Percentiles rank a stretch among this genome's conserved stretches.
These are phyloP conservation scores for Corymbia citriodora DNA, from an alignment of 441 rosid species.

Conservation along the genomic window DNA sequence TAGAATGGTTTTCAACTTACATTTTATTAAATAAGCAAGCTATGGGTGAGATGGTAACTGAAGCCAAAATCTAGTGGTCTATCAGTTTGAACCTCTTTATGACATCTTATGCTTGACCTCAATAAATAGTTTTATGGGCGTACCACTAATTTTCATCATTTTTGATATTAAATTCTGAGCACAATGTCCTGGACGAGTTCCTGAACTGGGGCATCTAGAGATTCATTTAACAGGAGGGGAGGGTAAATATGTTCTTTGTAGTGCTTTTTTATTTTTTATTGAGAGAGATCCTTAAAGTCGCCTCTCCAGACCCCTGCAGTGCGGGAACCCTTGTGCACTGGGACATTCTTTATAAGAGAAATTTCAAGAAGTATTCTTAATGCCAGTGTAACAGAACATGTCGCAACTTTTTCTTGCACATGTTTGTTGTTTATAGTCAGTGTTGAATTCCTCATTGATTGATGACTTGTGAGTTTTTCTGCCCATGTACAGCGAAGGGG, in stretches of 20 bases:
- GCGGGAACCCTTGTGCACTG: not conserved
- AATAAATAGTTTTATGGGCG: not conserved
- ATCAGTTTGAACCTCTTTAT: not conserved
- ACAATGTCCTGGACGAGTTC: not conserved
- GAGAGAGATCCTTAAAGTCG: not conserved
- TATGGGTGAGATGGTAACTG: not conserved
- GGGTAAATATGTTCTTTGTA: not conserved
- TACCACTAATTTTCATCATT: not conserved
- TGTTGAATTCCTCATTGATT: not conserved
- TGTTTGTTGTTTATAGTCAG: not conserved
- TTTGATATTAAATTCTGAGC: not conserved
- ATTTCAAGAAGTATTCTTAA: not conserved
- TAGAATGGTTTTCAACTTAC: not conserved
- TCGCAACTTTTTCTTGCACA: not conserved
- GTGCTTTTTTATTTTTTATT: not conserved
- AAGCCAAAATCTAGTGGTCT: not conserved
- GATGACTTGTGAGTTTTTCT: not conserved
- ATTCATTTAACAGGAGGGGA: not conserved
- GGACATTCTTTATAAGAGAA: not conserved
- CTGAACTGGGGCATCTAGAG: not conserved
- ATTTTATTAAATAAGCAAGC: not conserved
- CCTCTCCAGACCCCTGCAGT: not conserved
- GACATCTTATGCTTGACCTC: not conserved
- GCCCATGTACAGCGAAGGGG: conserved; percentile 68
- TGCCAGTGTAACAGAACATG: not conserved